phyloP scores from a whole-genome alignment of 768 basidiomycete genomes.

The Tephrocybe sp. region DNA sequence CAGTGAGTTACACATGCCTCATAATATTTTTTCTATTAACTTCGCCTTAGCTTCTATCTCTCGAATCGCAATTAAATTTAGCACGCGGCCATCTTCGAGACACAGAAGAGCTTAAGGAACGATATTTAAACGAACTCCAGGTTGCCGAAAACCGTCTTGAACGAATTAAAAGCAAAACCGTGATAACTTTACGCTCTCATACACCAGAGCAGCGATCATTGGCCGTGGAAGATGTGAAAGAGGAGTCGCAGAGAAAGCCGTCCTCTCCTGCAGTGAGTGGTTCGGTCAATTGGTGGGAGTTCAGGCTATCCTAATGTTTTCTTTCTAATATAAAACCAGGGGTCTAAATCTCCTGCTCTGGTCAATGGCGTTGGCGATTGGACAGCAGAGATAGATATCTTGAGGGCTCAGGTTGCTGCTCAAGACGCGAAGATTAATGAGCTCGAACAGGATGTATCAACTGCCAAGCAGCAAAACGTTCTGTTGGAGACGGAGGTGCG shows the following conservation, averaged over 20 bases:
- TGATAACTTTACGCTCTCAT: constrained; percentile 43
- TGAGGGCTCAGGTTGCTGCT: constrained; percentile 38
- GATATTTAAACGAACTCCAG: constrained; percentile 48
- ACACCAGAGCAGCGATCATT: constrained; percentile 24
- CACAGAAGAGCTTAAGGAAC: constrained; percentile 43
- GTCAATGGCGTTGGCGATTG: constrained; percentile 36
- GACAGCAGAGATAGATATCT: constrained; percentile 31
- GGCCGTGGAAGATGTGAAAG: constrained; percentile 34
- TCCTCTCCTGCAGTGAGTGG: constrained; percentile 75
- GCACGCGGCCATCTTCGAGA: constrained; percentile 49
- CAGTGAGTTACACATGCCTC: constrained; percentile 41
- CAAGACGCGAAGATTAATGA: constrained; percentile 45
- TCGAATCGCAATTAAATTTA: constrained; percentile 57
- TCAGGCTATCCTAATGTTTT: constrained; percentile 39
- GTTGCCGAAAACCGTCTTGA: constrained; percentile 62
- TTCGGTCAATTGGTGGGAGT: constrained; percentile 66
- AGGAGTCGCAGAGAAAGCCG: constrained; percentile 48
- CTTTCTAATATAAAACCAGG: constrained; percentile 49
- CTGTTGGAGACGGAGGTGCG: constrained; percentile 45
- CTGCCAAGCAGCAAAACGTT: constrained; percentile 43
- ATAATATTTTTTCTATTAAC: constrained; percentile 8
- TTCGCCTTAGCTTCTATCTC: constrained; percentile 44
- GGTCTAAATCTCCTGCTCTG: constrained; percentile 26
- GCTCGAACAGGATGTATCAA: constrained; percentile 43
- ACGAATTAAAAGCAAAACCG: constrained; percentile 52